Evolutionary conservation across 2,329 filamentous ascomycete species (phyloP).

Genomic region (Paraphaeosphaeria minitans): DNA sequence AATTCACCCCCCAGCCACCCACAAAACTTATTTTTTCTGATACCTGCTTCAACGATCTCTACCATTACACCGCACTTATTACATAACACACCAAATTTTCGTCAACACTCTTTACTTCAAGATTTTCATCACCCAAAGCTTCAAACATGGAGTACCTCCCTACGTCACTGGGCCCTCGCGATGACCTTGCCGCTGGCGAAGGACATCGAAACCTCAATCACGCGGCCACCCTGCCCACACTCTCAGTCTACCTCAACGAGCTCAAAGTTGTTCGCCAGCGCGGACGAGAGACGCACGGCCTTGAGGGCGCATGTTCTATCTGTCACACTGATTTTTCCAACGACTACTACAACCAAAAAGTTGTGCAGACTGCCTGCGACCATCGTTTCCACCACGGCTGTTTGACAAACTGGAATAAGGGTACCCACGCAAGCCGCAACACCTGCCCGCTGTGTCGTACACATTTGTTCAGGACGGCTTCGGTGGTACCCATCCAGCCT

Average conservation of each 20-base stretch:
- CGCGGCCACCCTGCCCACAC: not conserved
- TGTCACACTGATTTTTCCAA: not conserved
- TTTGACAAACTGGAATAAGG: not conserved
- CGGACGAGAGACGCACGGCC: not conserved
- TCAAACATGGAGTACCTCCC: no score
- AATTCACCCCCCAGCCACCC: not conserved
- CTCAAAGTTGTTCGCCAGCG: not conserved
- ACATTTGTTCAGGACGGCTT: not conserved
- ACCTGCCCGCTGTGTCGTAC: not conserved
- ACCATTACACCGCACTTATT: no score
- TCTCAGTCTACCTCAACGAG: not conserved
- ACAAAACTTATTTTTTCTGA: not conserved
- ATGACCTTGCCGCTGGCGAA: not conserved
- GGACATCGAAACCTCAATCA: not conserved
- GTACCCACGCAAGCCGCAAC: not conserved
- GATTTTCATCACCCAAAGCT: no score
- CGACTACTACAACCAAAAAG: not conserved
- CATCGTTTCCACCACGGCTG: not conserved
- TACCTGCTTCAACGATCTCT: no score
- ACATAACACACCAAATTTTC: not conserved
- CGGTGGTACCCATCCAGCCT: not conserved
- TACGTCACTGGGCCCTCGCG: no score
- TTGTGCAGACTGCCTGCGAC: not conserved
- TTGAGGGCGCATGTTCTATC: not conserved
- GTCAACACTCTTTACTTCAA: no score